phyloP scores from a whole-genome alignment of 257 asterid genomes.

The Scutellaria galericulata region DNA sequence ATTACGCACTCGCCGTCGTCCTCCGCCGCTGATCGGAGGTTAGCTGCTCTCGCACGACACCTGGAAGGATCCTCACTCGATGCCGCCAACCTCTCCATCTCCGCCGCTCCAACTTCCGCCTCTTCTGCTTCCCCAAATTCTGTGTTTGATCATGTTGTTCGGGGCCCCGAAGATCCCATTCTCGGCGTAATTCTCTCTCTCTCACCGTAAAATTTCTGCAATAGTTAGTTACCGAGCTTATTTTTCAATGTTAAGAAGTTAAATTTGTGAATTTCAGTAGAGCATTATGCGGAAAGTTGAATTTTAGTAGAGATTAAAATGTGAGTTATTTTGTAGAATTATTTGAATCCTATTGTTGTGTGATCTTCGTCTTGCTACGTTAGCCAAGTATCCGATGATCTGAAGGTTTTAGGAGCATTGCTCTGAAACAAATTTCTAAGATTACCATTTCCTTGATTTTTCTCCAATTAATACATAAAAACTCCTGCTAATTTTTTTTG shows the following conservation, averaged over 20 bases:
- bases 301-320: constrained; percentile 5
- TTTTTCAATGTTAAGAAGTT: neutral
- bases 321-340: neutral
- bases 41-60: constrained; percentile 64
- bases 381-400: neutral
- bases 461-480: neutral
- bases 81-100: constrained; percentile 33
- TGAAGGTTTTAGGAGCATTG: neutral
- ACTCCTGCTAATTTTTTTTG: neutral
- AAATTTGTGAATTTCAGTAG: neutral
- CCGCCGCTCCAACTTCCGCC: constrained; percentile 71
- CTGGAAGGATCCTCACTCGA: constrained; percentile 48
- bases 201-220: constrained; percentile 5
- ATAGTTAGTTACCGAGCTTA: constrained; percentile 16
- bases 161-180: constrained; percentile 95
- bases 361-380: constrained; percentile 20
- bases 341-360: neutral
- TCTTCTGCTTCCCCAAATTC: constrained; percentile 55
- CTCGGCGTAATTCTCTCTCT: constrained; percentile 70
- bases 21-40: constrained; percentile 68
- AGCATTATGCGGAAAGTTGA: neutral
- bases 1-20: constrained; percentile 40
- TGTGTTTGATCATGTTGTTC: constrained; percentile 74
- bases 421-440: neutral
- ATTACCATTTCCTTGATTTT: neutral